A percentile compares a stretch with the other conserved stretches of the same genome.
phyloP scores from a whole-genome alignment of 169 alveolate genomes.

The Plasmodium blacklocki region DNA sequence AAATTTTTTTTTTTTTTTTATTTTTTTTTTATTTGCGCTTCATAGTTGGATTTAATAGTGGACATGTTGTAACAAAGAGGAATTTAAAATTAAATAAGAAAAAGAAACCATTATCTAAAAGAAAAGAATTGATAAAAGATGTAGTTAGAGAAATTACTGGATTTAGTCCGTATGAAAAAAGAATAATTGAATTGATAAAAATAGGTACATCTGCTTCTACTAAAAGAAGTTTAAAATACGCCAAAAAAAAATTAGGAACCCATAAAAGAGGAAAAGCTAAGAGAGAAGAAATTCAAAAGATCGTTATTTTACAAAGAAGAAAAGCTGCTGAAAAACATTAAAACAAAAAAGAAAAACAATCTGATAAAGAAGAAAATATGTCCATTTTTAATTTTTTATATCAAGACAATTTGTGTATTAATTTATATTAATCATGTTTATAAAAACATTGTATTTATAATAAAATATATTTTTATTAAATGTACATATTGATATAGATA shows the following conservation, averaged over 20 bases:
- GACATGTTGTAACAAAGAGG: conserved; percentile 88
- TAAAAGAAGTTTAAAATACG: conserved; percentile 98
- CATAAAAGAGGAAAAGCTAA: conserved; percentile 98
- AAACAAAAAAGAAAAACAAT: neutral
- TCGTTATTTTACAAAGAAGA: conserved; percentile 93
- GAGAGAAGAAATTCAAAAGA: conserved; percentile 93
- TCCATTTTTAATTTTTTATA: no score
- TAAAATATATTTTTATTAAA: no score
- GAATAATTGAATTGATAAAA: conserved; percentile 98
- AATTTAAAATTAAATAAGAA: conserved; percentile 86
- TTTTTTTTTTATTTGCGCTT: no score
- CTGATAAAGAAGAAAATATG: neutral
- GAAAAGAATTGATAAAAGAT: conserved; percentile 93
- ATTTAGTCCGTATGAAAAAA: conserved; percentile 98
- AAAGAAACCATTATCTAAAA: conserved; percentile 91
- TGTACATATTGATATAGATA: no score
- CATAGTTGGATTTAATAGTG: conserved; percentile 87
- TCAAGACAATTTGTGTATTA: no score
- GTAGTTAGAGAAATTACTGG: conserved; percentile 98
- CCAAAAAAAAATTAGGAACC: conserved; percentile 99
- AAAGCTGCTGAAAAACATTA: conserved; percentile 79
- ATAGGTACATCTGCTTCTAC: conserved; percentile 97
- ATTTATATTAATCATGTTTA: no score
- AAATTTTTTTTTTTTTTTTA: no score
- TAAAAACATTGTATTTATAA: no score